These are phyloP conservation scores for Mediolabrus comicus DNA, from an alignment of 108 stramenopile genomes.

Conservation along the genomic window DNA sequence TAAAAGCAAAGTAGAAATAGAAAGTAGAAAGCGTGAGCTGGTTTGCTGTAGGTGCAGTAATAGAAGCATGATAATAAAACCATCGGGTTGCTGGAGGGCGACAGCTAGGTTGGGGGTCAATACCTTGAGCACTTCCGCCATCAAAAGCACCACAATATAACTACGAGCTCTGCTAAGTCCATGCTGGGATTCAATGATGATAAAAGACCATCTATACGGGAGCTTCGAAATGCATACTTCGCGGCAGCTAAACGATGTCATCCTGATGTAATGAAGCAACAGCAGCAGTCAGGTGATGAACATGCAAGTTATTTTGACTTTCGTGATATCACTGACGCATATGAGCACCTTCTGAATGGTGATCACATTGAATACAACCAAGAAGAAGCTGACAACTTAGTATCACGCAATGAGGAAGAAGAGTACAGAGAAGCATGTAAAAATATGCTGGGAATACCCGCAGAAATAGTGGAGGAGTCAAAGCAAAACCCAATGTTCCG, in stretches of 20 bases:
- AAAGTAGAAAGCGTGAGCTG: not conserved
- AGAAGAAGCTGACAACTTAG: conserved; percentile 14
- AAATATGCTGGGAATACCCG: conserved; percentile 59
- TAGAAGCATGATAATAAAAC: not conserved
- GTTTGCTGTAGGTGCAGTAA: not conserved
- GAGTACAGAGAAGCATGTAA: conserved; percentile 66
- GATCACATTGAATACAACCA: conserved; percentile 12
- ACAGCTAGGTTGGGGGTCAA: too few species aligned
- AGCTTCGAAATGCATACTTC: conserved; percentile 73
- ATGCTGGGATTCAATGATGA: conserved; percentile 47
- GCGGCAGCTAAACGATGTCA: conserved; percentile 72
- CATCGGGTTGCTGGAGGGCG: not conserved
- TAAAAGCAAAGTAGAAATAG: not conserved
- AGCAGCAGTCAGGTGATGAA: conserved; percentile 14
- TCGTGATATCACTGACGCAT: conserved; percentile 61
- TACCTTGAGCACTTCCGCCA: not conserved
- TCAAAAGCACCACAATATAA: conserved; percentile 9
- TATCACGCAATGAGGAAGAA: conserved; percentile 60
- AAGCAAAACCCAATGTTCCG: conserved; percentile 80
- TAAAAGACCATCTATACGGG: conserved; percentile 29
- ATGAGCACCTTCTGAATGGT: conserved; percentile 55
- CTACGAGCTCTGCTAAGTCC: conserved; percentile 48
- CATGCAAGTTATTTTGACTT: conserved; percentile 33
- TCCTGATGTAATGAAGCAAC: conserved; percentile 51
- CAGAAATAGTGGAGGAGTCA: conserved; percentile 84